These are phyloP conservation scores for Protomyces macrosporus DNA, from an alignment of 1,139 yeast genomes.

Conservation along the genomic window DNA sequence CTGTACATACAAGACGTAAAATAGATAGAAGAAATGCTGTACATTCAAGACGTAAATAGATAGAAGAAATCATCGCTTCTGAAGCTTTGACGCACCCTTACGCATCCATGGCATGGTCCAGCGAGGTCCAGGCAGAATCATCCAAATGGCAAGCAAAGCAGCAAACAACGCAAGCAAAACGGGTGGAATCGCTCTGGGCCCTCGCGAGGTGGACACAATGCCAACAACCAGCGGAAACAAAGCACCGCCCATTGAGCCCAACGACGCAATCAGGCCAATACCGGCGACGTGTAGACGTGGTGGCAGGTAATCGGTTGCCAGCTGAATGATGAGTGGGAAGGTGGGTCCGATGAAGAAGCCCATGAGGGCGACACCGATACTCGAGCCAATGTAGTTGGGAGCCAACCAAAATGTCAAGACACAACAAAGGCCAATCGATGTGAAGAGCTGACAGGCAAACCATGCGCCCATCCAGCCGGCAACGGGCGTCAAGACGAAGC, in stretches of 20 bases:
- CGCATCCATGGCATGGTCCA: background rate
- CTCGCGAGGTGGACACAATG: slow-evolving; percentile 6
- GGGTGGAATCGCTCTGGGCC: slow-evolving; percentile 17
- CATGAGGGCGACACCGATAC: slow-evolving; percentile 46
- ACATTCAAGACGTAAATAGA: too few relatives aligned
- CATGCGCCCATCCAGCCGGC: slow-evolving; percentile 35
- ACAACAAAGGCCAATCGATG: slow-evolving; percentile 33
- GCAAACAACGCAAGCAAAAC: slow-evolving; percentile 9
- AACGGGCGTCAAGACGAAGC: slow-evolving; percentile 45
- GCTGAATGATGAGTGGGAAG: slow-evolving; percentile 68
- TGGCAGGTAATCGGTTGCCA: slow-evolving; percentile 61
- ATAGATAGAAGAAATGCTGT: too few relatives aligned
- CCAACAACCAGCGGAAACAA: slow-evolving; percentile 44
- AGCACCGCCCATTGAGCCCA: slow-evolving; percentile 81
- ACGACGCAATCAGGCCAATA: slow-evolving; percentile 68
- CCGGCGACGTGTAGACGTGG: slow-evolving; percentile 58
- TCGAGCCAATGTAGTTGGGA: slow-evolving; percentile 35
- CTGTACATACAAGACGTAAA: too few relatives aligned
- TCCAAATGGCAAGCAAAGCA: slow-evolving; percentile 6
- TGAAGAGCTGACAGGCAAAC: slow-evolving; percentile 31
- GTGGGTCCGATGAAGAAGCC: slow-evolving; percentile 76
- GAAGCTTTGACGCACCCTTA: too few relatives aligned
- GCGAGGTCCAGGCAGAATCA: slow-evolving; percentile 12
- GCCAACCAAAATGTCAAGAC: slow-evolving; percentile 37
- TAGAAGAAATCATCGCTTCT: too few relatives aligned